Evolutionary conservation across 2,329 filamentous ascomycete genomes (phyloP).

Genomic region (Chaetoscypha palmicola): DNA sequence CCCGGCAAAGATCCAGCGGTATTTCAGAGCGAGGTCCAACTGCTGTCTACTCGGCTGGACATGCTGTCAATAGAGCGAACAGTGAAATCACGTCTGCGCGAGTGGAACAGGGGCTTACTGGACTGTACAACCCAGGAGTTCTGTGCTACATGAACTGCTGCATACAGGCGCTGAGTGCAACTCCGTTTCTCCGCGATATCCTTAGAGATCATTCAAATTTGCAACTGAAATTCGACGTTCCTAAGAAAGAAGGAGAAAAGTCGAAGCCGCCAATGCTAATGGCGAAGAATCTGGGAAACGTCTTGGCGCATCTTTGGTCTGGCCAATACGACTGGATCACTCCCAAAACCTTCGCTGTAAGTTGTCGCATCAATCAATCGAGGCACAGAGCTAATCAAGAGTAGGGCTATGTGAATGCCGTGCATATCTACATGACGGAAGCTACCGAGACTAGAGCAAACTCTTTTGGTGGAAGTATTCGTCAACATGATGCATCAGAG

Average conservation of each 20-base stretch:
- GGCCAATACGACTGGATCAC: conserved; percentile 36
- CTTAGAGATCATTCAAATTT: conserved; percentile 52
- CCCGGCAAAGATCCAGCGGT: conserved; percentile 69
- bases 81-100: conserved; percentile 33
- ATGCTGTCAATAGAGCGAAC: conserved; percentile 30
- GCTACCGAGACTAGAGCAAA: not conserved
- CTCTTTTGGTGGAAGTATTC: conserved; percentile 59
- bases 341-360: conserved; percentile 51
- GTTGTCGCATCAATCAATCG: conserved; percentile 18
- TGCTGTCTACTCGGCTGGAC: conserved; percentile 31
- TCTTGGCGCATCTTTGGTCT: conserved; percentile 39
- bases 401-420: conserved; percentile 23
- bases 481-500: conserved; percentile 86
- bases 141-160: conserved; percentile 93
- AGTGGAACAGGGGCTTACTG: conserved; percentile 55
- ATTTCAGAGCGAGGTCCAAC: conserved; percentile 51
- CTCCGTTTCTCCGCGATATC: conserved; percentile 59
- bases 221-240: conserved; percentile 56
- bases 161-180: conserved; percentile 74
- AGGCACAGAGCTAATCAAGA: conserved; percentile 6
- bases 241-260: conserved; percentile 54
- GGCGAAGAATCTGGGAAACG: conserved; percentile 50
- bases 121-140: conserved; percentile 71
- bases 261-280: conserved; percentile 50
- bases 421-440: conserved; percentile 5